These are phyloP conservation scores for Conringia planisiliqua DNA, from an alignment of 345 rosid genomes.

Conservation along the genomic window DNA sequence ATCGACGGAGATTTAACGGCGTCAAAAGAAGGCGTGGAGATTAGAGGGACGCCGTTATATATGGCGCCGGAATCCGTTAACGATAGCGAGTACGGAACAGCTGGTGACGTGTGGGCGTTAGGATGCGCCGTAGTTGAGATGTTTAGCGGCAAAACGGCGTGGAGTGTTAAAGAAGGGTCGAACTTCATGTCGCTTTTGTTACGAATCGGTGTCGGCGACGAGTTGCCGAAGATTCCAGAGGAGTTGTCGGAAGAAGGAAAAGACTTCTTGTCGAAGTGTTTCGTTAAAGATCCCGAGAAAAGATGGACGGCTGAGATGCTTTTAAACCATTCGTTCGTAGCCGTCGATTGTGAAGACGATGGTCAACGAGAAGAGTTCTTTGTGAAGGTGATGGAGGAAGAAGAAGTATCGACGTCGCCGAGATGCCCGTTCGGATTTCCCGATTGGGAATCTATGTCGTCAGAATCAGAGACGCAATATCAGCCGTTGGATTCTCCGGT, in stretches of 20 bases:
- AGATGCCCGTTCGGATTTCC: constrained; percentile 48
- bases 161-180: constrained; percentile 38
- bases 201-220: constrained; percentile 53
- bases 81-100: constrained; percentile 51
- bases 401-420: constrained; percentile 33
- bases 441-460: constrained; percentile 38
- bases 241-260: constrained; percentile 59
- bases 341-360: constrained; percentile 16
- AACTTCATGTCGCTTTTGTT: constrained; percentile 42
- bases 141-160: constrained; percentile 64
- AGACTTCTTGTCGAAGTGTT: constrained; percentile 64
- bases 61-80: constrained; percentile 78
- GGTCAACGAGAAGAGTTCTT: neutral
- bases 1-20: constrained; percentile 13
- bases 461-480: constrained; percentile 12
- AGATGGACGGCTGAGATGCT: constrained; percentile 90
- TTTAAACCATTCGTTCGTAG: constrained; percentile 57
- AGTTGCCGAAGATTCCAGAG: constrained; percentile 53
- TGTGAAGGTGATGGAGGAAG: neutral
- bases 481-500: constrained; percentile 28
- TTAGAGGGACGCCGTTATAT: constrained; percentile 72
- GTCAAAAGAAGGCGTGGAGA: constrained; percentile 26
- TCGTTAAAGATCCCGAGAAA: constrained; percentile 48
- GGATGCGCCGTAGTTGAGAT: constrained; percentile 81
- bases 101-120: constrained; percentile 81